phyloP scores from a whole-genome alignment of 2,329 filamentous ascomycete species.

The Graphiopsis chlorocephala region DNA sequence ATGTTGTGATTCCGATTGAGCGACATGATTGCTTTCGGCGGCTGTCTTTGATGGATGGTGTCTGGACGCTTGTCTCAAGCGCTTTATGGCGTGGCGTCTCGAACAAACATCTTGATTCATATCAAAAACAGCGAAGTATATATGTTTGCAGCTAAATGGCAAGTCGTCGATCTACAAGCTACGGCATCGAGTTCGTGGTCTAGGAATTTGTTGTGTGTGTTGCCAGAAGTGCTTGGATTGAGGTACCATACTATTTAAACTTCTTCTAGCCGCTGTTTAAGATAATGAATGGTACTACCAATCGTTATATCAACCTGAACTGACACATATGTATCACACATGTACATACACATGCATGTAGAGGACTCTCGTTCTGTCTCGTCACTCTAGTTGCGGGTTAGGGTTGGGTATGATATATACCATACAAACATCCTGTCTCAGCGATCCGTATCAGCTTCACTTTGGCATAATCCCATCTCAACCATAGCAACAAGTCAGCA shows the following conservation, averaged over 20 bases:
- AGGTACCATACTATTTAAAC: not conserved
- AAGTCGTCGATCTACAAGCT: not conserved
- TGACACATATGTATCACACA: too few relatives aligned
- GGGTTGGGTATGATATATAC: too few relatives aligned
- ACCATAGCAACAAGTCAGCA: too few relatives aligned
- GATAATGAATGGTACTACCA: not conserved
- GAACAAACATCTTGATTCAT: not conserved
- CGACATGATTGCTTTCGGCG: not conserved
- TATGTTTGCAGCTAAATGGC: not conserved
- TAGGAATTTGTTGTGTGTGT: not conserved
- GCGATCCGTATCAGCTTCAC: too few relatives aligned
- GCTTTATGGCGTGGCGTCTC: not conserved
- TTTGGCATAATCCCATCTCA: too few relatives aligned
- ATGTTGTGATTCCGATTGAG: not conserved
- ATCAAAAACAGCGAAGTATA: not conserved
- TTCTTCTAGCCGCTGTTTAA: not conserved
- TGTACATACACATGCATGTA: too few relatives aligned
- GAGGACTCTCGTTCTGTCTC: too few relatives aligned
- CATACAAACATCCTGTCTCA: too few relatives aligned
- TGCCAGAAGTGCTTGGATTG: not conserved
- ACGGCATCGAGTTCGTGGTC: not conserved
- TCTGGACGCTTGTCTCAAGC: not conserved
- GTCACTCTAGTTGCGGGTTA: not conserved
- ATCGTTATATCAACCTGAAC: not conserved
- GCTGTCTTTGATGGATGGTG: not conserved